Evolutionary conservation across 1,284 basidiomycete species (phyloP), one percentile per base, ranked within the genome.

Genomic region (Apiotrichum brassicae): DNA sequence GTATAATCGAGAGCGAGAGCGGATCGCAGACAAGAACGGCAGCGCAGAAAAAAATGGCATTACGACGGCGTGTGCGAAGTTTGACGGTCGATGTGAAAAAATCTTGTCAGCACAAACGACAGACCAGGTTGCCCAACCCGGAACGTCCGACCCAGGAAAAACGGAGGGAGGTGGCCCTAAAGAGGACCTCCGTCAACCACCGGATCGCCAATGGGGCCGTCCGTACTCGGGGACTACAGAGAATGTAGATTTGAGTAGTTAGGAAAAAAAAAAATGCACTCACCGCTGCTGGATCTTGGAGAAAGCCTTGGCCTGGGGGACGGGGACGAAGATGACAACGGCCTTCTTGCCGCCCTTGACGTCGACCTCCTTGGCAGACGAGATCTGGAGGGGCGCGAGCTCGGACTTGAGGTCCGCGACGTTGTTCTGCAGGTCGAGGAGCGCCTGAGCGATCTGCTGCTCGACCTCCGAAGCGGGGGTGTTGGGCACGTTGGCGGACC

Each of bases 321-420:
- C 86, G 59, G 95, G 95, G 52, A 98, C 93, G 70, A 99, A 99
- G 76, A 99, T 80, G 61, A 98, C 91, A 66, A 98, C 94, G 48
- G 95, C 95, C 81, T 97, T 98, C 82, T 97, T 97, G 71, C 91
- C 92, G 64, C 94, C 95, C 73, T 93, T 92, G 68, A 98, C 94
- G 75, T 99, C 95, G 67, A 99, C 86, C 79, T 99, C 95, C 71
- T 90, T 90, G 58, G 94, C 95, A 63, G 93, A 88, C 64, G 91
- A 94, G 77, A 99, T 95, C 75, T 97, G 92, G 61, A 99, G 83
- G 60, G 87, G 84, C 53, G 92, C 85, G 58, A 99, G 84, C 80
- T 99, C 95, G 55, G 81, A 72, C 85, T 97, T 97, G 78, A 98
- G 85, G 77, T 98, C 76, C 57, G 93, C 87, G 55, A 97, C 93